Base-by-base conservation (phyloP, 1,284 basidiomycete genomes). In the Ustilago esculenta region DNA sequence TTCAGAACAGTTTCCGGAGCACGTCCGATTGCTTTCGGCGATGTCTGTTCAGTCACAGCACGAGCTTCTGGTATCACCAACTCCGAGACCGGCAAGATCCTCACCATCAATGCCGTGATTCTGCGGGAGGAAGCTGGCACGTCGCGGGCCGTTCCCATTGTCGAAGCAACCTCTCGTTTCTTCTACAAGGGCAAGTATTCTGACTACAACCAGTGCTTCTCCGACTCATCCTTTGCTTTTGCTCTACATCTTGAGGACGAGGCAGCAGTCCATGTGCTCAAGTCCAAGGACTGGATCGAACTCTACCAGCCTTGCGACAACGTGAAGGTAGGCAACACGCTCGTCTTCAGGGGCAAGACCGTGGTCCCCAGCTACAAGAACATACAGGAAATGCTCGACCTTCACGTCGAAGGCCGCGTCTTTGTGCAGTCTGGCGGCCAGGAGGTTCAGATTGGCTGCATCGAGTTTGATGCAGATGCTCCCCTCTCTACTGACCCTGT, bases 261-360 rank as follows among this genome's bases (percentile, higher is more conserved):
- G 70, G 90, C 92, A 1, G 88, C 88, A 39, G 90, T 96, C 67
- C 92, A 93, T 46, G 92, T 98, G 17, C 85, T 98, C 14, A 88
- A 91, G 79, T 92, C 92, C 58, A 98, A 98, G 86, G 91, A 95
- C 81, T 98, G 96, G 95, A 94, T 98, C 83, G 89, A 90, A 56
- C 94, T 36, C 56, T 76, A 33, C 84, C 88, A 55, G 87, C 90
- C 11, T 11, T 9, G 9, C 21, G 89, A 92, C 27, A 88, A 93
- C 36, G 54, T 69, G 15, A 84, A 88, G 55, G 87, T 90, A 9
- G 93, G 92, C 36, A 90, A 90, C 39, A 87, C 87, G 3, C 88
- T 98, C 49, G 88, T 94, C 72, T 96, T 98, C 91, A 90, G 91
- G 67, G 86, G 91, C 71, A 87, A 89, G 76, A 92, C 91, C 15